Percentiles rank a stretch among this genome's conserved stretches.
Conservation (phyloP, 2,329 filamentous ascomycete genomes). For the Coniella vitis region DNA sequence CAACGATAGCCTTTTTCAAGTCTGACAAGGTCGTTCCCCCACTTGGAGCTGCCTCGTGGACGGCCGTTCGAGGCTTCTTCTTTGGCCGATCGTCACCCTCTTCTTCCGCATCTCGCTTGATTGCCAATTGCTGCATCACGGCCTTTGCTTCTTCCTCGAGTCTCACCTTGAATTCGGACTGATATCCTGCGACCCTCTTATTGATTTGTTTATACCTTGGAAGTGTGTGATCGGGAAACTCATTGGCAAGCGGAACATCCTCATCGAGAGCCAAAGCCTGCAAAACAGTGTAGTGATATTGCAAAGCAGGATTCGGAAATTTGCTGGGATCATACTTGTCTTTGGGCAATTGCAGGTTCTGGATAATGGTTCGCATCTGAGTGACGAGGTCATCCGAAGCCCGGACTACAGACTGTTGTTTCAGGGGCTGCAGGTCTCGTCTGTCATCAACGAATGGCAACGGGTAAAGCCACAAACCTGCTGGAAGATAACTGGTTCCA, state of each 20-base stretch:
- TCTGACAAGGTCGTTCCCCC: slow-evolving; percentile 37
- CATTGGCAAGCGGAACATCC: slow-evolving; percentile 64
- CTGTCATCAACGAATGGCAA: slow-evolving; percentile 88
- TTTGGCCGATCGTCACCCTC: slow-evolving; percentile 32
- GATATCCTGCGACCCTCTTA: slow-evolving; percentile 75
- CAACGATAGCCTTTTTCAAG: slow-evolving; percentile 37
- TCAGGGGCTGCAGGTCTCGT: slow-evolving; percentile 59
- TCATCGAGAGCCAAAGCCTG: slow-evolving; percentile 90
- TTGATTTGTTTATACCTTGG: slow-evolving; percentile 84
- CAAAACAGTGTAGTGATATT: slow-evolving; percentile 96
- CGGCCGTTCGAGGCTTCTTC: slow-evolving; percentile 37
- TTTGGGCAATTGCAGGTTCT: slow-evolving; percentile 83
- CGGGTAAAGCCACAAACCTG: slow-evolving; percentile 82
- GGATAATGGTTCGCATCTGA: slow-evolving; percentile 73
- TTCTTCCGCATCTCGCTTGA: slow-evolving; percentile 47
- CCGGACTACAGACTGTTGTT: slow-evolving; percentile 33
- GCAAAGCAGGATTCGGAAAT: slow-evolving; percentile 86
- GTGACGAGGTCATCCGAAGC: slow-evolving; percentile 69
- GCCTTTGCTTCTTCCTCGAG: slow-evolving; percentile 50
- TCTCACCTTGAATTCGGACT: slow-evolving; percentile 67
- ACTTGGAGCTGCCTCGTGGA: slow-evolving; percentile 20
- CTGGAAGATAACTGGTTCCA: slow-evolving; percentile 64
- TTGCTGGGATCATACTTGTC: slow-evolving; percentile 75
- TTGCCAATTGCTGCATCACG: slow-evolving; percentile 31
- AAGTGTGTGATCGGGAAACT: slow-evolving; percentile 65